phyloP scores from a whole-genome alignment of 1,284 basidiomycete species.

The Fomitopsis palustris region DNA sequence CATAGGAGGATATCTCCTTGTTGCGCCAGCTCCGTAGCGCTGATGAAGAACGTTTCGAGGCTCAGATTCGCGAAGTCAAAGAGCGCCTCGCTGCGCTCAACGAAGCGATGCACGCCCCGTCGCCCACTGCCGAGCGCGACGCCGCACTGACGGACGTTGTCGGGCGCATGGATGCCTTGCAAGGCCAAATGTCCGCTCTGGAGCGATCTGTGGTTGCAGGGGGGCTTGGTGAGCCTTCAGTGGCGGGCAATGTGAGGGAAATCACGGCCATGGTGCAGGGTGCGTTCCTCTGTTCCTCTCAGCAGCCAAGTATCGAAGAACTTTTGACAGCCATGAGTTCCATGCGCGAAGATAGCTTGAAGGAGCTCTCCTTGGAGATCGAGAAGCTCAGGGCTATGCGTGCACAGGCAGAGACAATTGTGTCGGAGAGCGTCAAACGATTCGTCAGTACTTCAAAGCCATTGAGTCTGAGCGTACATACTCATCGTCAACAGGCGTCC shows the following conservation, averaged over 20 bases:
- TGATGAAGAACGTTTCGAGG: constrained; percentile 21
- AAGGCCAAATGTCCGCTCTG: constrained; percentile 9
- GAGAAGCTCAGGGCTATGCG: constrained; percentile 28
- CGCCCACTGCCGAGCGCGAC: constrained; percentile 4
- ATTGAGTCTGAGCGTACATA: constrained; percentile 4
- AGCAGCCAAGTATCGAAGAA: background rate
- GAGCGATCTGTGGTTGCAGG: constrained; percentile 8
- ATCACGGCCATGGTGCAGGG: constrained; percentile 18
- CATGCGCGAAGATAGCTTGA: constrained; percentile 30
- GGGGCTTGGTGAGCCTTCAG: constrained; percentile 3
- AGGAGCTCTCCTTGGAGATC: constrained; percentile 30
- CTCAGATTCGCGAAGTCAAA: constrained; percentile 21
- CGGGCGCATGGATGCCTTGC: constrained; percentile 18
- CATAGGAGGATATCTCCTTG: constrained; percentile 20
- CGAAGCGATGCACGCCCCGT: constrained; percentile 18
- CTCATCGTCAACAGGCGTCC: constrained; percentile 19
- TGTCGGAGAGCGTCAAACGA: constrained; percentile 23
- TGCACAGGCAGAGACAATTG: constrained; percentile 25
- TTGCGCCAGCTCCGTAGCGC: constrained; percentile 20
- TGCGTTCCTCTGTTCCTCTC: constrained; percentile 1
- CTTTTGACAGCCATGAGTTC: constrained; percentile 28
- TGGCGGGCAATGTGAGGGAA: constrained; percentile 5
- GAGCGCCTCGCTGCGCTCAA: constrained; percentile 22
- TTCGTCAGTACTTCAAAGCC: constrained; percentile 14
- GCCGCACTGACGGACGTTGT: constrained; percentile 10